Base-by-base conservation (phyloP, 2,329 filamentous ascomycete genomes). In the Aureobasidium sp. region DNA sequence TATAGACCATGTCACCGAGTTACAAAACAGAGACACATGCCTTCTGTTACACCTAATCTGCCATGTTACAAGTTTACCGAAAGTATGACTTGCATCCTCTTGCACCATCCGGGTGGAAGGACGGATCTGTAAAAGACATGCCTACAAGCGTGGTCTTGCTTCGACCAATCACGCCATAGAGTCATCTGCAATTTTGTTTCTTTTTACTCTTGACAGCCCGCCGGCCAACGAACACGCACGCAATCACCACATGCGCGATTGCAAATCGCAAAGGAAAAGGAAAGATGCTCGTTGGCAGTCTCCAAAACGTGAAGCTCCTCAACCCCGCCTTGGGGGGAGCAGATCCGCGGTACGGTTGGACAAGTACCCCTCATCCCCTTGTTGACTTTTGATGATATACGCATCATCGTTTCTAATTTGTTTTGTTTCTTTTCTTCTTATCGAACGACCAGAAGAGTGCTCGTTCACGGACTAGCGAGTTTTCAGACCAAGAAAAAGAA, bases 21-120 rank as follows among this genome's bases (percentile, higher is more conserved):
- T n/a, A n/a, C 41, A 44, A 44, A 29, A 27, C 3, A 10, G 27
- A n/a, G n/a, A n/a, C n/a, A n/a, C n/a, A n/a, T n/a, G n/a, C n/a
- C n/a, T n/a, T n/a, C n/a, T n/a, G n/a, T 45, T 32, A 45, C 41
- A 32, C 41, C 41, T 34, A 45, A 27, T 45, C 24, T 2, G 19
- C 30, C 17, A 32, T 12, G 27, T 29, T 29, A 29, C 27, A 29
- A 29, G 27, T 8, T 45, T 45, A 22, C 29, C 4, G 6, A 22
- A 34, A 29, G 12, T 8, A 12, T 29, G 27, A 29, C 39, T 10
- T 21, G 24, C 40, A 17, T 12, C 8, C 39, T 17, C 27, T 6
- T 11, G 30, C 3, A 44, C 27, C 41, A 34, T 34, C 14, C 29
- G 41, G 41, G 41, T 34, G 29, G 41, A 45, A 34, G 41, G 41